A percentile compares a stretch with the other conserved stretches of the same genome.
phyloP scores from a whole-genome alignment of 225 moss, liverwort and hornwort genomes.

The Pseudisothecium myosuroides region DNA sequence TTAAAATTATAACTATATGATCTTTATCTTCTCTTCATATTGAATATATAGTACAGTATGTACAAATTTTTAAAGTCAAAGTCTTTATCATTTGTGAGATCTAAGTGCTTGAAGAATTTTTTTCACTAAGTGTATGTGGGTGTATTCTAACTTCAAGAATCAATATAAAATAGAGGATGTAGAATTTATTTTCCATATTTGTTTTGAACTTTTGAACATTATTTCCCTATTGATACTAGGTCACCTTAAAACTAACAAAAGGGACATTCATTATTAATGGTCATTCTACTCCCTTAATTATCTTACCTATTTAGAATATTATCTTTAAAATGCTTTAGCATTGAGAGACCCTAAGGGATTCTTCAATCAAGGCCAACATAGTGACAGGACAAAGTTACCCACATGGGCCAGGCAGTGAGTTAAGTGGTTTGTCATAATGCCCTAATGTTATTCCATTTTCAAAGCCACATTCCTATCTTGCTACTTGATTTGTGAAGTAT shows the following conservation, averaged over 20 bases:
- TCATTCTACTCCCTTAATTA: neutral
- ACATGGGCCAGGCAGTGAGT: accelerated
- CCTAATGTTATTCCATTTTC: neutral
- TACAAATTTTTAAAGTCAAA: neutral
- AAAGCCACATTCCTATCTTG: neutral
- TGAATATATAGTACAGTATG: accelerated
- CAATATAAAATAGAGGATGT: neutral
- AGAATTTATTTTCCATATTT: neutral
- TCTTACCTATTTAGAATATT: accelerated
- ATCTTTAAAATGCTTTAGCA: neutral
- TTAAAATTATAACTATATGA: neutral
- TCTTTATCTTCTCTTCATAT: neutral
- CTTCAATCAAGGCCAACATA: neutral
- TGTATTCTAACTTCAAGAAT: neutral
- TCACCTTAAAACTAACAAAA: neutral
- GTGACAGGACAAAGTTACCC: accelerated
- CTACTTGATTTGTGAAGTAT: neutral
- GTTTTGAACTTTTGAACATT: neutral
- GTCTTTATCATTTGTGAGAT: neutral
- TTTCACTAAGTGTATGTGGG: accelerated
- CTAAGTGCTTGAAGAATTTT: neutral
- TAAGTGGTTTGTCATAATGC: neutral
- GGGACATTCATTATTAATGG: neutral
- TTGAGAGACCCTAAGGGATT: accelerated
- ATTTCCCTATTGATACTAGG: neutral